These are phyloP conservation scores for Neophaeococcomyces aloes DNA, from an alignment of 2,329 filamentous ascomycete genomes.

Conservation along the genomic window DNA sequence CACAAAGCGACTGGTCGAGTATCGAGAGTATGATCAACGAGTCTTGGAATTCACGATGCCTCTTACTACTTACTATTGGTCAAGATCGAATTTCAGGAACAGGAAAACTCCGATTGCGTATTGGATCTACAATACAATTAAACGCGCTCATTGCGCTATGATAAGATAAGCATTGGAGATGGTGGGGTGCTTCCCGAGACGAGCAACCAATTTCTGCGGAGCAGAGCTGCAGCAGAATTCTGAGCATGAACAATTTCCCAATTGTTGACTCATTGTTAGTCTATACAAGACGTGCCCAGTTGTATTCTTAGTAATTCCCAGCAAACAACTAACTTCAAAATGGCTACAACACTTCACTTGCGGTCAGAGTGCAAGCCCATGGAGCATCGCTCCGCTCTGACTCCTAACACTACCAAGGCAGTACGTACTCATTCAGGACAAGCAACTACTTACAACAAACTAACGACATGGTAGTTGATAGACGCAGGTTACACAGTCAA, in stretches of 20 bases:
- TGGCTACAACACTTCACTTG: conserved; percentile 20
- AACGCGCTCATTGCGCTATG: conserved; percentile 2
- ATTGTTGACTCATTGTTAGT: conserved; percentile 14
- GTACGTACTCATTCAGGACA: neutral
- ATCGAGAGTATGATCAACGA: too few species aligned
- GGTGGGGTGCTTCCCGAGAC: neutral
- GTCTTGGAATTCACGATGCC: too few species aligned
- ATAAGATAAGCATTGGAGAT: neutral
- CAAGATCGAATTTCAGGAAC: too few species aligned
- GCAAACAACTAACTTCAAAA: conserved; percentile 3
- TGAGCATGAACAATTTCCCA: neutral
- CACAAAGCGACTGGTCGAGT: too few species aligned
- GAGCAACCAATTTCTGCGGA: conserved; percentile 1
- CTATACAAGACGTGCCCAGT: neutral
- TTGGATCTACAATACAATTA: neutral
- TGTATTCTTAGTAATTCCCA: neutral
- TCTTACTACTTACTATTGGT: too few species aligned
- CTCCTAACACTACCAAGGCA: conserved; percentile 7
- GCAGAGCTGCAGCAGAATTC: neutral
- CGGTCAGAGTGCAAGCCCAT: conserved; percentile 21
- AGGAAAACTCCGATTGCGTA: neutral
- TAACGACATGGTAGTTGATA: conserved; percentile 47
- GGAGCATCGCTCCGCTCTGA: conserved; percentile 20
- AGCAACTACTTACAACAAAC: conserved; percentile 21
- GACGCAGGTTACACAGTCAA: conserved; percentile 59